These are phyloP conservation scores for Leccinum variicolor DNA, from an alignment of 768 basidiomycete genomes.

Conservation along the genomic window DNA sequence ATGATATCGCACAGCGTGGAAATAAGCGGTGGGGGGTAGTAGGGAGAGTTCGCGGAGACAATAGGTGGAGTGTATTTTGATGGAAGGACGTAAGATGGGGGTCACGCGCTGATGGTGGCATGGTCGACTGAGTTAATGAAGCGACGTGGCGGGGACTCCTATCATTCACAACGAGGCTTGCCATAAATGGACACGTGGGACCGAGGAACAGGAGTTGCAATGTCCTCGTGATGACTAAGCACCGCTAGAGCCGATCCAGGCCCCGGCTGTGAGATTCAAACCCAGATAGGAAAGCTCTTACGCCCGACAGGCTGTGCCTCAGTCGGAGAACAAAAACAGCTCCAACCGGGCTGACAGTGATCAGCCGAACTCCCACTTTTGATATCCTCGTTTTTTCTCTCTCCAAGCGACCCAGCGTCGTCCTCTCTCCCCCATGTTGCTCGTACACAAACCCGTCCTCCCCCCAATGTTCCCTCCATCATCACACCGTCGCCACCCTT, in stretches of 20 bases:
- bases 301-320: conserved; percentile 30
- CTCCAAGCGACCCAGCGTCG: not conserved
- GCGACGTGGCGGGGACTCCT: conserved; percentile 16
- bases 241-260: conserved; percentile 1
- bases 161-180: conserved; percentile 19
- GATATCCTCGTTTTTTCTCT: conserved; percentile 27
- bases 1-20: not conserved
- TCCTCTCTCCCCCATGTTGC: conserved; percentile 32
- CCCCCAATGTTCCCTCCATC: conserved; percentile 29
- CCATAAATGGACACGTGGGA: conserved; percentile 15
- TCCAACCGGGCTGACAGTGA: conserved; percentile 31
- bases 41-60: not conserved
- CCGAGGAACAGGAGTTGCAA: conserved; percentile 15
- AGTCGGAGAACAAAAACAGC: conserved; percentile 34
- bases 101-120: conserved; percentile 18
- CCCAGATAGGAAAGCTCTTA: conserved; percentile 23
- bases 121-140: not conserved
- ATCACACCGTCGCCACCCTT: conserved; percentile 62
- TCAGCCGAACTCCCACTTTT: conserved; percentile 28
- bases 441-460: conserved; percentile 37
- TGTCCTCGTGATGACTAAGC: not conserved
- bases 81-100: conserved; percentile 8
- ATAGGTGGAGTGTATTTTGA: not conserved
- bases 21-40: not conserved
- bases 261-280: conserved; percentile 26